Evolutionary conservation across 2,329 filamentous ascomycete species (phyloP).

Genomic region (Aspergillus pseudoglaucus): DNA sequence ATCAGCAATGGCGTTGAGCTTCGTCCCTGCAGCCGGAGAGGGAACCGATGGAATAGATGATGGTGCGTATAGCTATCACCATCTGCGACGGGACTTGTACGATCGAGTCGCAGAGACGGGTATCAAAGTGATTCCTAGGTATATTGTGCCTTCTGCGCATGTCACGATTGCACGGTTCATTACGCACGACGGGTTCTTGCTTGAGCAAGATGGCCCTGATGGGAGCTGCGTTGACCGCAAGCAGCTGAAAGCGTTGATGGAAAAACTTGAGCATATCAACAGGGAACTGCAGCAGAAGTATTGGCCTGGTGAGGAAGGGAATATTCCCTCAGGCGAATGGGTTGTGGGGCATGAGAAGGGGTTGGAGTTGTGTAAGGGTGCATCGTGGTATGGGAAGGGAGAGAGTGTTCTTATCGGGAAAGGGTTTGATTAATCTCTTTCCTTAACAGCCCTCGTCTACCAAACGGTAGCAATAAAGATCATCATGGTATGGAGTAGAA

Average conservation of each 20-base stretch:
- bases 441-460: no score
- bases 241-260: constrained; percentile 59
- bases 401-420: constrained; percentile 55
- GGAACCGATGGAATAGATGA: constrained; percentile 33
- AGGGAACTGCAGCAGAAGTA: constrained; percentile 62
- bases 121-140: constrained; percentile 67
- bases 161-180: constrained; percentile 82
- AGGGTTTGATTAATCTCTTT: no score
- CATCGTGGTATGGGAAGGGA: constrained; percentile 82
- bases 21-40: constrained; percentile 71
- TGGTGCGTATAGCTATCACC: constrained; percentile 79
- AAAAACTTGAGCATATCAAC: constrained; percentile 70
- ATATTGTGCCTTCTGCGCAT: constrained; percentile 84
- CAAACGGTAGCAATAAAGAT: background rate
- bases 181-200: constrained; percentile 51
- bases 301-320: constrained; percentile 52
- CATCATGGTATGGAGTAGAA: background rate
- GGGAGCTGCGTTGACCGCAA: constrained; percentile 34
- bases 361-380: constrained; percentile 66
- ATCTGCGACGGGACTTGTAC: constrained; percentile 75
- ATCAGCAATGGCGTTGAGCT: constrained; percentile 78
- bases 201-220: constrained; percentile 30
- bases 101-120: constrained; percentile 55
- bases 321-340: constrained; percentile 61
- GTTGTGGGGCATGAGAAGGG: constrained; percentile 79